Percentiles rank a stretch among this genome's conserved stretches.
phyloP scores from a whole-genome alignment of 345 rosid species.

The Populus euphratica region DNA sequence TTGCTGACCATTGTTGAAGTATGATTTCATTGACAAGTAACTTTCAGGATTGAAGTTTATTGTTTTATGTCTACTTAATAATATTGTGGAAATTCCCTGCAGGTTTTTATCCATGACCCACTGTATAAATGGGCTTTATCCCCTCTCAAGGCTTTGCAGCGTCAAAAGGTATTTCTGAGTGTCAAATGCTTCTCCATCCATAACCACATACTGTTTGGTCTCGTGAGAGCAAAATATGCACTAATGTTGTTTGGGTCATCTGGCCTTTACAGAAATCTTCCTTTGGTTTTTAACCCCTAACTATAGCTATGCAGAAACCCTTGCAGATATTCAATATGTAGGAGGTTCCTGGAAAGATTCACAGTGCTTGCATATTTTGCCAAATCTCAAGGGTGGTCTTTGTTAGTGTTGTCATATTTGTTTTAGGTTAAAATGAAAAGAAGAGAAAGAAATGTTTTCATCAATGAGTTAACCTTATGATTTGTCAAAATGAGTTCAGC shows the following conservation, averaged over 20 bases:
- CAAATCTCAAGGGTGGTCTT: not conserved
- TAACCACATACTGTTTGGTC: not conserved
- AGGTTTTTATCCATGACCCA: constrained; percentile 99
- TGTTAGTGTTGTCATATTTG: not conserved
- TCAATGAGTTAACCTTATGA: not conserved
- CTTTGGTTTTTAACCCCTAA: no score
- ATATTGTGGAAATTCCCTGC: constrained; percentile 29
- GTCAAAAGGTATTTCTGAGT: constrained; percentile 69
- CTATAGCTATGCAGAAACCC: no score
- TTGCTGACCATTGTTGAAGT: constrained; percentile 91
- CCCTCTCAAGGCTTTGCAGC: constrained; percentile 95
- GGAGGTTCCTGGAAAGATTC: no score
- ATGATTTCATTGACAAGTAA: constrained; percentile 21
- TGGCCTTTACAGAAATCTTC: no score
- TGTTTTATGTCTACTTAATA: not conserved
- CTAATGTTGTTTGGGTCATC: not conserved
- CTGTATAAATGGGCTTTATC: constrained; percentile 97
- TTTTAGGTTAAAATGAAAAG: not conserved
- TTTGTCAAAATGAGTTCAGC: not conserved
- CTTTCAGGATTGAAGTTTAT: not conserved
- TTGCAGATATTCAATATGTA: no score
- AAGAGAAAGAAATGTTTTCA: not conserved
- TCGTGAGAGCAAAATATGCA: not conserved
- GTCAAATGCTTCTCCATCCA: not conserved
- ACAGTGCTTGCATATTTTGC: no score